Evolutionary conservation across 2,329 filamentous ascomycete genomes (phyloP).

Genomic region (Tolypocladium sp.): DNA sequence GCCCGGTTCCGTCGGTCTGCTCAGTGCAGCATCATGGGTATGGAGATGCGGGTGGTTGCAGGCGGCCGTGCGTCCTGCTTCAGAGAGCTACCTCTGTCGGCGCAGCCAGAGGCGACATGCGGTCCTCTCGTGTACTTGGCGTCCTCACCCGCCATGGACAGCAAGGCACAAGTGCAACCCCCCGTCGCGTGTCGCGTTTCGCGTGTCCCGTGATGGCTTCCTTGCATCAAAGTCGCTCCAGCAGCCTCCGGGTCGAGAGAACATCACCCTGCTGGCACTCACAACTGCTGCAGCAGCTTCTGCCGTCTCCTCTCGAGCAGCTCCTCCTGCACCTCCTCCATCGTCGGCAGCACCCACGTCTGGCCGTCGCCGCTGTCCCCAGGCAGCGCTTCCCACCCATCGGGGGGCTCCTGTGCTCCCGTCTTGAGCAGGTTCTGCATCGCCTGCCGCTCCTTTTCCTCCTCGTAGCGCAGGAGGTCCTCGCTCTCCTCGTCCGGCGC

Average conservation of each 20-base stretch:
- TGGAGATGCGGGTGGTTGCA: too few species aligned
- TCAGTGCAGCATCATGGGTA: not conserved
- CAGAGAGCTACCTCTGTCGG: not conserved
- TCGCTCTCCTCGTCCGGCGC: slow-evolving; percentile 88
- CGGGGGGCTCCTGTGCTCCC: slow-evolving; percentile 46
- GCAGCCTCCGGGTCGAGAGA: too few species aligned
- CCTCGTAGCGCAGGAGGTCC: slow-evolving; percentile 70
- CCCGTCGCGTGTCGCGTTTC: too few species aligned
- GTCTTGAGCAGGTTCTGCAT: slow-evolving; percentile 56
- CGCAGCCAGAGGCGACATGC: not conserved
- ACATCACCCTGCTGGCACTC: slow-evolving; percentile 1
- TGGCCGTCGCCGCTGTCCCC: slow-evolving; percentile 79
- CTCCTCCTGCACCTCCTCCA: slow-evolving; percentile 92
- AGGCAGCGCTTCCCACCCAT: slow-evolving; percentile 76
- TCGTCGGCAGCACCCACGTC: slow-evolving; percentile 72
- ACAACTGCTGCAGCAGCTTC: slow-evolving; percentile 76
- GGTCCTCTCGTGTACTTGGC: not conserved
- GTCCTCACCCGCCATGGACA: not conserved
- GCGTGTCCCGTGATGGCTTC: not conserved
- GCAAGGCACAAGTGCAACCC: too few species aligned
- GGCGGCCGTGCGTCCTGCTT: too few species aligned
- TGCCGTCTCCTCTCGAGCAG: slow-evolving; percentile 76
- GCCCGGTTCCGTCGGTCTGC: too few species aligned
- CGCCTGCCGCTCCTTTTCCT: slow-evolving; percentile 73
- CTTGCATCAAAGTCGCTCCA: not conserved